Base-by-base conservation (phyloP, 257 asterid genomes). In the Rhazya stricta region DNA sequence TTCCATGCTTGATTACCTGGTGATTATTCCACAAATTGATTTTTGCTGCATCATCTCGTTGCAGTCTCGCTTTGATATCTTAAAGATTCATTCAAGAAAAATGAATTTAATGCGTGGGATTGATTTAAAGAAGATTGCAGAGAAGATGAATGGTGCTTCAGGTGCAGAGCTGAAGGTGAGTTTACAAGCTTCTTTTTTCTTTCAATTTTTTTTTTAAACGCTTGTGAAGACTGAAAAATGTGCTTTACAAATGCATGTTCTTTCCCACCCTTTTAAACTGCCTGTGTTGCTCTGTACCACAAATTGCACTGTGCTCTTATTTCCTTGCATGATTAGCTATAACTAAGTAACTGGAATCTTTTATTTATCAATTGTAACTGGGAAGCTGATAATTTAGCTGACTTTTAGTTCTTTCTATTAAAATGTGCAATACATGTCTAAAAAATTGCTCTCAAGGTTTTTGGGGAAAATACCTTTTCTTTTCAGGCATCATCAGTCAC, bases 31-130 rank as follows among this genome's bases (percentile, higher is more conserved):
- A 10, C 25, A 18, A 9, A 37, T 37, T 39, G 11, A 65, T 23
- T 61, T 37, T 12, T 46, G 19, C 42, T n/a, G 18, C 23, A 6
- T 53, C 67, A 5, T 34, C 41, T 5, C 23, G 23, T 56, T 76
- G 43, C 91, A 93, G 98, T 93, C 96, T 81, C 96, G 97, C 68
- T 78, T 39, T 58, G 97, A 89, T 84, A 91, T 93, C 84, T 81
- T 93, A 87, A 93, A 87, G 90, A 91, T 91, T 18, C 98, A 93
- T 80, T 91, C 97, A 0, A 90, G 98, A 88, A 91, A 71, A 76
- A 89, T 92, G 96, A 92, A 92, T 74, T 83, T 92, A 81, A 91
- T 92, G 98, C 85, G 98, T 73, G 98, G 96, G 72, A 92, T 91
- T 70, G 97, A 92, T 79, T 83, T 92, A 72, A 92, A 89, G 86